A percentile compares a stretch with the other conserved stretches of the same genome.
phyloP scores from a whole-genome alignment of 1,284 basidiomycete species.

The Pseudozyma tsukubaensis region DNA sequence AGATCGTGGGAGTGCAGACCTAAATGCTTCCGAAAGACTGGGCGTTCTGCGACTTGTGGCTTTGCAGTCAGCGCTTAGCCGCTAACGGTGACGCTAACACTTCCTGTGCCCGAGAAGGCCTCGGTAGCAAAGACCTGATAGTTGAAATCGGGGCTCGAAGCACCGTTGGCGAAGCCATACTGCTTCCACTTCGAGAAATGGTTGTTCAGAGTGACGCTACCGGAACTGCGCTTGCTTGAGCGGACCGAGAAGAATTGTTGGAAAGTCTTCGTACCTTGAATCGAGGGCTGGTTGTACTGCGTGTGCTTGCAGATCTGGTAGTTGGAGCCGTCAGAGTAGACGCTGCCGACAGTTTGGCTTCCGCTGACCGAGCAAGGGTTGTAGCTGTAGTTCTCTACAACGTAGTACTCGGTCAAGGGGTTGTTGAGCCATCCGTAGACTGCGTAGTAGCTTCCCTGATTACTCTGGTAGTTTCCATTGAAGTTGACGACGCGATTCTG shows the following conservation, averaged over 20 bases:
- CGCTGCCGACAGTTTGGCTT: constrained; percentile 17
- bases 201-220: constrained; percentile 27
- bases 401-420: constrained; percentile 43
- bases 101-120: constrained; percentile 28
- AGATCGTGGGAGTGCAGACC: no score
- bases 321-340: constrained; percentile 29
- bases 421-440: constrained; percentile 44
- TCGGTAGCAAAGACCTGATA: constrained; percentile 50
- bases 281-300: constrained; percentile 42
- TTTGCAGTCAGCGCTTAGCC: constrained; percentile 6
- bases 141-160: constrained; percentile 31
- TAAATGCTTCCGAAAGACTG: no score
- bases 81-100: constrained; percentile 17
- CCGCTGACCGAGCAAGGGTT: constrained; percentile 28
- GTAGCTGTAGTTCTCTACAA: constrained; percentile 41
- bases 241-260: constrained; percentile 36
- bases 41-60: no score
- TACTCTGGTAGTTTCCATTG: constrained; percentile 25
- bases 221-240: constrained; percentile 29
- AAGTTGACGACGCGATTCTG: constrained; percentile 30
- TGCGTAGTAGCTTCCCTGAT: constrained; percentile 34
- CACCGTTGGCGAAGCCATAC: constrained; percentile 34
- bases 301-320: constrained; percentile 49
- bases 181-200: constrained; percentile 47
- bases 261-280: constrained; percentile 45